A percentile compares a stretch with the other conserved stretches of the same genome.
Evolutionary conservation across 768 basidiomycete species (phyloP).

Genomic region (Cubamyces sp.): DNA sequence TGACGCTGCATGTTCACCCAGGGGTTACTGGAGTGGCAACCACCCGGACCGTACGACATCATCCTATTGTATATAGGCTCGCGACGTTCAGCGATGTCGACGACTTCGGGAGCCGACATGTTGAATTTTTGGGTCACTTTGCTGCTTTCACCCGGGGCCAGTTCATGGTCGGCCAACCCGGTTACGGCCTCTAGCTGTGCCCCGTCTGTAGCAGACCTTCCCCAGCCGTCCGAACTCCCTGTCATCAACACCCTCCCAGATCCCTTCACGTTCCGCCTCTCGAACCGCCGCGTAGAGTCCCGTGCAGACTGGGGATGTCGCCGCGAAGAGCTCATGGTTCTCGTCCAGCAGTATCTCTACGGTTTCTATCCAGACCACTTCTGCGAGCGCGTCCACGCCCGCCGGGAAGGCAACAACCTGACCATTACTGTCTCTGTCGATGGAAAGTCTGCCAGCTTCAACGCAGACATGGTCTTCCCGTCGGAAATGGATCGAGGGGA

Average conservation of each 20-base stretch:
- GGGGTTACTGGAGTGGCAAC: no score
- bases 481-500: background rate
- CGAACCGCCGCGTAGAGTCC: conserved; percentile 8
- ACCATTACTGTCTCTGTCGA: conserved; percentile 4
- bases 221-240: conserved; percentile 13
- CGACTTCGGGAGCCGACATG: no score
- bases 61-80: no score
- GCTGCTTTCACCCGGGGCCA: no score
- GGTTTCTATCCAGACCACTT: conserved; percentile 15
- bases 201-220: background rate
- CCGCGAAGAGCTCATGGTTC: conserved; percentile 12
- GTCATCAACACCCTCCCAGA: conserved; percentile 13
- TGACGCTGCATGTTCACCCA: no score
- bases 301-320: conserved; percentile 18
- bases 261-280: conserved; percentile 17
- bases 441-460: conserved; percentile 1
- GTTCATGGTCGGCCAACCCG: no score
- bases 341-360: conserved; percentile 15
- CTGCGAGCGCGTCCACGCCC: conserved; percentile 5
- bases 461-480: conserved; percentile 10
- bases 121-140: no score
- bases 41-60: no score
- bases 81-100: no score
- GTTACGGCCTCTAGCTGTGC: no score
- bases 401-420: conserved; percentile 5